Conservation (phyloP, 2,329 filamentous ascomycete species). For the Didymella keratinophila region DNA sequence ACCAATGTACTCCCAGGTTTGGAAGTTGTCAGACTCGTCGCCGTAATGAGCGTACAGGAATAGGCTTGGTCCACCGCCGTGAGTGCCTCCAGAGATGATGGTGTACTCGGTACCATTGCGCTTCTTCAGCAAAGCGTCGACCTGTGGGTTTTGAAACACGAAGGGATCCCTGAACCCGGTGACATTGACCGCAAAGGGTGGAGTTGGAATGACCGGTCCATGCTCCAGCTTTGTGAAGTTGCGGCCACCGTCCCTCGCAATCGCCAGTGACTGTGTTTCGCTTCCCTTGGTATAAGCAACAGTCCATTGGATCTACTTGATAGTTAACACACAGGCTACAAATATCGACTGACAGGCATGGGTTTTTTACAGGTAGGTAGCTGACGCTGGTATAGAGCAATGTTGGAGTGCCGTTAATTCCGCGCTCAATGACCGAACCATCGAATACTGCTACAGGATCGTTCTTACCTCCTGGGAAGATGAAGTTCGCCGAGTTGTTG, state of each 20-base stretch:
- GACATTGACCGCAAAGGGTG: constrained; percentile 53
- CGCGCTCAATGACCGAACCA: constrained; percentile 54
- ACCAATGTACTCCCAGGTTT: constrained; percentile 51
- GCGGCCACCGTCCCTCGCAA: constrained; percentile 51
- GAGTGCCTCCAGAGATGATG: constrained; percentile 53
- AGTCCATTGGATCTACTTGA: constrained; percentile 60
- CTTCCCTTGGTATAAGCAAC: constrained; percentile 56
- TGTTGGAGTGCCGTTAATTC: constrained; percentile 55
- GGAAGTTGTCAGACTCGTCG: constrained; percentile 44
- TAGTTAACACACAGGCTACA: no score
- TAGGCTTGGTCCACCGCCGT: constrained; percentile 49
- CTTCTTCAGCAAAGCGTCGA: constrained; percentile 49
- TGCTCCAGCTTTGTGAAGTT: constrained; percentile 53
- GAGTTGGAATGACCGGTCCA: constrained; percentile 50
- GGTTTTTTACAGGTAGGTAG: constrained; percentile 54
- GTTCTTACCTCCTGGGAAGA: constrained; percentile 51
- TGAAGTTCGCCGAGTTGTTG: constrained; percentile 38
- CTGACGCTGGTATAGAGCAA: constrained; percentile 57
- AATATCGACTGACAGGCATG: no score
- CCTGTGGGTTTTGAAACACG: constrained; percentile 51
- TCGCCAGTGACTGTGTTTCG: constrained; percentile 57
- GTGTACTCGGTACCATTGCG: constrained; percentile 50
- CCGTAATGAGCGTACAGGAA: constrained; percentile 53
- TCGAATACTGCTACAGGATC: constrained; percentile 58
- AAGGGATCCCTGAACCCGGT: constrained; percentile 57